Evolutionary conservation across 2,329 filamentous ascomycete species (phyloP), one percentile per base, ranked within the genome.

Genomic region (Orbilia quercus): DNA sequence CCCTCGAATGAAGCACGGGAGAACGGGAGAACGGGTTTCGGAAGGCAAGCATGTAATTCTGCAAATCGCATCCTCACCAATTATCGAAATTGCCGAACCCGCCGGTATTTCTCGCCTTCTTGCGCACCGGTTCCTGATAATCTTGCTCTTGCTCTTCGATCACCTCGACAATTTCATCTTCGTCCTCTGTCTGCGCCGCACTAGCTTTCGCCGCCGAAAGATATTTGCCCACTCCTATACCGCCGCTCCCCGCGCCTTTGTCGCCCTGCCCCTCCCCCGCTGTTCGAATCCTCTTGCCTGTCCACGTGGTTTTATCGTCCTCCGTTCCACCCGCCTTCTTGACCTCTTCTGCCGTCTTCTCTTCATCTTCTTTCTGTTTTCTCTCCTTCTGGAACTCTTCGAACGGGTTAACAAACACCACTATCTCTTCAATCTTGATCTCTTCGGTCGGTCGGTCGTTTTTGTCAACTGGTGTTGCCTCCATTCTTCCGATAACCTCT

Each of bases 251-350:
- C 28, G 28, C 4, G 2, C 81, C 82, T 5, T 82, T 82, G 9
- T 81, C 80, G 12, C 81, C 80, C 12, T 79, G 80, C 25, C 80
- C 79, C 1, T 85, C 84, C 1, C 87, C 83, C 18, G 53, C 67
- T 1, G 83, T 85, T 23, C 92, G 84, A 54, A 99, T 87, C 42
- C 93, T 84, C 82, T 98, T 99, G 2, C 95, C 95, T 1, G 95
- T 98, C 95, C 95, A 99, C 1, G 95, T 99, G 1, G 91, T 89
- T 79, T 87, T 88, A 78, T 98, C 92, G 78, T 97, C 94, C 60
- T 96, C 94, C 1, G 88, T 90, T 1, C 90, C 91, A 25, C 91
- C 91, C 60, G 84, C 83, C 65, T 83, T 82, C 78, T 84, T 83
- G 9, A 91, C 83, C 76, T 89, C 86, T 73, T 88, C 88, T 71